A percentile compares a stretch with the other conserved stretches of the same genome.
Evolutionary conservation across 306 rosid genomes (phyloP).

Genomic region (Vicia faba): DNA sequence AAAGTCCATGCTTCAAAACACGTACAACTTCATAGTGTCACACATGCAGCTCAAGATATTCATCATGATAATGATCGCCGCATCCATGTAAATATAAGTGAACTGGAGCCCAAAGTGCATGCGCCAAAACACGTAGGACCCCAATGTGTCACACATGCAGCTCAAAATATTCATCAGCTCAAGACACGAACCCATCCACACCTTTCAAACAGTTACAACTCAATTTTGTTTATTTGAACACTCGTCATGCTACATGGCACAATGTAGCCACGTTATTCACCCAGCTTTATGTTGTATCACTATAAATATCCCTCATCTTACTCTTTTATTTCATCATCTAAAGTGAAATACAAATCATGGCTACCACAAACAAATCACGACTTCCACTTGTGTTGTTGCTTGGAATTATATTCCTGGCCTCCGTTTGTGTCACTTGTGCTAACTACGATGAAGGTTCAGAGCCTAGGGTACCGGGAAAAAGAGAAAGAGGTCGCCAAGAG

Average conservation of each 20-base stretch:
- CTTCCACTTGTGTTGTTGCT: slow-evolving; percentile 36
- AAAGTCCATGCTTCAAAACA: no score
- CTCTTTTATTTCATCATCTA: neutral
- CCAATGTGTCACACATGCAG: slow-evolving; percentile 1
- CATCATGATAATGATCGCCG: neutral
- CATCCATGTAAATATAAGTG: neutral
- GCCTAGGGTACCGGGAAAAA: neutral
- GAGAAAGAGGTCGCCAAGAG: slow-evolving; percentile 12
- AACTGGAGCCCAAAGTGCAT: neutral
- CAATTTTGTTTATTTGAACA: slow-evolving; percentile 33
- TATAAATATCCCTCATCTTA: slow-evolving; percentile 27
- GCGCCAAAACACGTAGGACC: neutral
- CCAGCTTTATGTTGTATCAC: neutral
- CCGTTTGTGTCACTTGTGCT: slow-evolving; percentile 9
- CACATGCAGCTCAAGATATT: no score
- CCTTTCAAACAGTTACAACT: neutral
- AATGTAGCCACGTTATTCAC: neutral
- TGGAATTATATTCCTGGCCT: slow-evolving; percentile 33
- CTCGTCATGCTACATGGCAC: slow-evolving; percentile 42
- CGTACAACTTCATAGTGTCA: no score
- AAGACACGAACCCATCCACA: no score
- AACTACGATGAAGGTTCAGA: neutral
- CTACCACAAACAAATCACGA: slow-evolving; percentile 13
- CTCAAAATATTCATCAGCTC: neutral
- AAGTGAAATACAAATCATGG: neutral